Percentiles rank a stretch among this genome's conserved stretches.
Conservation (phyloP, 192 early-diverging fungal genomes). For the Gorgonomyces haynaldii region DNA sequence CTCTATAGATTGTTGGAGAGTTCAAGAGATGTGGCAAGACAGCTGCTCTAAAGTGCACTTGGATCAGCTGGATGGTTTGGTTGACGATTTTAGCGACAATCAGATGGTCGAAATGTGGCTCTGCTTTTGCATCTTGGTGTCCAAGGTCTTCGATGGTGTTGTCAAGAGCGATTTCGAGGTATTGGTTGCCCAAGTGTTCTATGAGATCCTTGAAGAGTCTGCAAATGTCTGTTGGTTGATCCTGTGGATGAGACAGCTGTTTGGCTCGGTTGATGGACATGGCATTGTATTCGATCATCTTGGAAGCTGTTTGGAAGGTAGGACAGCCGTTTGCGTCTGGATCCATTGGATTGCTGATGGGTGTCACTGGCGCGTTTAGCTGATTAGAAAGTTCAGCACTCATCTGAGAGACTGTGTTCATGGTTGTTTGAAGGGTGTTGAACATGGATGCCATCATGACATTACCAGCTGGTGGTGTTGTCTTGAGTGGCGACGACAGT, state of each 20-base stretch:
- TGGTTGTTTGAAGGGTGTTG: neutral
- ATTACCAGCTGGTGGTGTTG: neutral
- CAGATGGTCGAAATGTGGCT: constrained; percentile 56
- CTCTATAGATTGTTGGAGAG: constrained; percentile 70
- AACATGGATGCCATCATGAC: neutral
- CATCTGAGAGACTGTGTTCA: neutral
- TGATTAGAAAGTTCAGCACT: neutral
- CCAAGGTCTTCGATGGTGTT: constrained; percentile 49
- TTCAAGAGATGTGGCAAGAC: constrained; percentile 46
- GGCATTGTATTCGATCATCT: constrained; percentile 59
- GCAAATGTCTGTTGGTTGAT: constrained; percentile 6
- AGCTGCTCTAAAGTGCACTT: constrained; percentile 58
- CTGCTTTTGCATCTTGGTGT: constrained; percentile 38
- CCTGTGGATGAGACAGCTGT: constrained; percentile 55
- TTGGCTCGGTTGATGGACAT: constrained; percentile 69
- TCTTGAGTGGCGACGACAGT: no score
- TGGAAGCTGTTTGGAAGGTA: constrained; percentile 29
- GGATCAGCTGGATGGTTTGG: constrained; percentile 61
- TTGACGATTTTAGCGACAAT: constrained; percentile 51
- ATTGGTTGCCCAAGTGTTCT: constrained; percentile 68
- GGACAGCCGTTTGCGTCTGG: constrained; percentile 7
- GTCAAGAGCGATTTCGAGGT: constrained; percentile 74
- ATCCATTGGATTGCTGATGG: neutral
- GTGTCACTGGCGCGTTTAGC: neutral
- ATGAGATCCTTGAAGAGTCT: constrained; percentile 11